phyloP scores from a whole-genome alignment of 1,284 basidiomycete genomes.

The Ganoderma boninense region DNA sequence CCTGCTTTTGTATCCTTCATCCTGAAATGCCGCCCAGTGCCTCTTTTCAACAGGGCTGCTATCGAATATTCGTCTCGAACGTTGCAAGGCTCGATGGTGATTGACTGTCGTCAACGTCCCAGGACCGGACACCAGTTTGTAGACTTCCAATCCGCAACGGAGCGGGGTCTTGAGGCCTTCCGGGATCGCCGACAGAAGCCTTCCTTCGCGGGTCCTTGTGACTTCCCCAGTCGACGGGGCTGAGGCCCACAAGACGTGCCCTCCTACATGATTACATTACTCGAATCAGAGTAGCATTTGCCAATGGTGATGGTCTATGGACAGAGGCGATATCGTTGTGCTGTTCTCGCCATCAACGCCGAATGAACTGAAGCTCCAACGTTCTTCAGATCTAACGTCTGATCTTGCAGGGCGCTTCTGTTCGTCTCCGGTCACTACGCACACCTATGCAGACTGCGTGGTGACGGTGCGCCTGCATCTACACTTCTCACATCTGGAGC shows the following conservation, averaged over 20 bases:
- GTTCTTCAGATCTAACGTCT: neutral
- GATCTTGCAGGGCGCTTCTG: too few species aligned
- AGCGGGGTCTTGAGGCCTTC: neutral
- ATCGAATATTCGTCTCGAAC: neutral
- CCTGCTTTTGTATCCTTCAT: neutral
- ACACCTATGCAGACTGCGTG: neutral
- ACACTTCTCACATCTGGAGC: too few species aligned
- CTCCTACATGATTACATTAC: neutral
- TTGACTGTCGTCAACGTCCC: neutral
- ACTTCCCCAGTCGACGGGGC: neutral
- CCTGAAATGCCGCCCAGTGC: neutral
- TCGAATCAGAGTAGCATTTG: neutral
- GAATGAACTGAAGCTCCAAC: neutral
- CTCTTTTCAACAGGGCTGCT: neutral
- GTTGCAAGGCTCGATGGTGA: neutral
- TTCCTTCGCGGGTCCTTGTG: neutral
- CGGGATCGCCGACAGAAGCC: neutral
- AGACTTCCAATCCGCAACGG: neutral
- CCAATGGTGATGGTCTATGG: neutral
- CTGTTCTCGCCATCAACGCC: neutral
- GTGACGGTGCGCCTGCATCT: neutral
- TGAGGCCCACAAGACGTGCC: neutral
- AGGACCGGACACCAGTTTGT: too few species aligned
- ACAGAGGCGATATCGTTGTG: neutral
- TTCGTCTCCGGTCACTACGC: neutral